phyloP scores from a whole-genome alignment of 2,329 filamentous ascomycete species.

The Diplodia corticola region DNA sequence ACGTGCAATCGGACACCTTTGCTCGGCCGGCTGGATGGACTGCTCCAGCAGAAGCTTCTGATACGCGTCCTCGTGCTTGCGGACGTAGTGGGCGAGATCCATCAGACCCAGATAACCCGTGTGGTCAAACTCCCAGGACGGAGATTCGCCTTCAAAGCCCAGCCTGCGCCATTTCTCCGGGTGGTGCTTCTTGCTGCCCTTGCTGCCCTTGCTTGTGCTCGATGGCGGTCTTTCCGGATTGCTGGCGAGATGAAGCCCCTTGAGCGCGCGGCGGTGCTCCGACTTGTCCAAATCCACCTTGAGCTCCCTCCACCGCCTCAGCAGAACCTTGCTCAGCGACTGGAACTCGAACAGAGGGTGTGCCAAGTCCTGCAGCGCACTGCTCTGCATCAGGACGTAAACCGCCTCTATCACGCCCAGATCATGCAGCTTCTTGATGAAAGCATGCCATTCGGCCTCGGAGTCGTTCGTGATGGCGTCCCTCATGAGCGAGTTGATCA shows the following conservation, averaged over 20 bases:
- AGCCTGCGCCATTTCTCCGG: slow-evolving; percentile 91
- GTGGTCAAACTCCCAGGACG: slow-evolving; percentile 78
- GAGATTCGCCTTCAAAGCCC: slow-evolving; percentile 89
- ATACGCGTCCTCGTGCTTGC: slow-evolving; percentile 87
- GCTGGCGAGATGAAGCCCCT: slow-evolving; percentile 81
- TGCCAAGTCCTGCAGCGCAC: slow-evolving; percentile 84
- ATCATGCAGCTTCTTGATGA: slow-evolving; percentile 91
- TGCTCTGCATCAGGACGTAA: slow-evolving; percentile 89
- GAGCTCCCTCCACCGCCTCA: slow-evolving; percentile 86
- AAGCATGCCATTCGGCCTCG: slow-evolving; percentile 87
- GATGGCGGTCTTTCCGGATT: slow-evolving; percentile 60
- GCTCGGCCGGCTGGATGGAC: slow-evolving; percentile 66
- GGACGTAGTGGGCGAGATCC: slow-evolving; percentile 92
- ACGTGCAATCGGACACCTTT: slow-evolving; percentile 83
- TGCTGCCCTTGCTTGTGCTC: slow-evolving; percentile 34
- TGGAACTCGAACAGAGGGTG: slow-evolving; percentile 93
- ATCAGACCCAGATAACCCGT: slow-evolving; percentile 94
- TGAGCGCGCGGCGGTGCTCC: slow-evolving; percentile 84
- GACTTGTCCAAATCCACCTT: slow-evolving; percentile 80
- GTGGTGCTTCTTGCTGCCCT: slow-evolving; percentile 67
- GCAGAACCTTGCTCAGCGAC: slow-evolving; percentile 79
- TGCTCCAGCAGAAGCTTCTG: slow-evolving; percentile 92
- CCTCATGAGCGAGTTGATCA: slow-evolving; percentile 92
- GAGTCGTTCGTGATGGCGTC: slow-evolving; percentile 80
- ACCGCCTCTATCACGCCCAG: slow-evolving; percentile 90